Evolutionary conservation across 805 yeast species (phyloP).

Genomic region (Suhomyces faveliae): DNA sequence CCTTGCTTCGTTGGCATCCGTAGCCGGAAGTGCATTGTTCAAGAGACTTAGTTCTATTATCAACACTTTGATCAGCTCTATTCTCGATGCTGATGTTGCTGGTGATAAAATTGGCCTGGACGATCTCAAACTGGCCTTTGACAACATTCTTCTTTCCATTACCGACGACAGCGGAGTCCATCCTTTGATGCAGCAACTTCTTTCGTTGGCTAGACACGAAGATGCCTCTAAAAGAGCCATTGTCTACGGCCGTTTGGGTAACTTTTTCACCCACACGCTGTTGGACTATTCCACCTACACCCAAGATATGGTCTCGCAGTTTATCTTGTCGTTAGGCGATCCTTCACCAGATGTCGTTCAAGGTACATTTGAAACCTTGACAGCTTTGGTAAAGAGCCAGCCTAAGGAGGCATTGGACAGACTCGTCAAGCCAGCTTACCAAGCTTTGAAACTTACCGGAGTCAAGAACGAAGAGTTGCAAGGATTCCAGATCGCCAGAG

Average conservation of each 20-base stretch:
- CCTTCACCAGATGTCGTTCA: constrained; percentile 58
- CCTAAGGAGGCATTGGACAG: constrained; percentile 74
- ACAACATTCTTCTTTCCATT: constrained; percentile 68
- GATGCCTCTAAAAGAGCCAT: constrained; percentile 62
- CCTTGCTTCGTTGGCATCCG: constrained; percentile 80
- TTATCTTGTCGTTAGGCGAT: constrained; percentile 74
- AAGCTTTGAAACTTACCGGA: constrained; percentile 66
- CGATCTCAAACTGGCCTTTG: constrained; percentile 57
- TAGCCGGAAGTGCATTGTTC: constrained; percentile 81
- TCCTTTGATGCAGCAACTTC: constrained; percentile 77
- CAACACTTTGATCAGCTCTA: constrained; percentile 66
- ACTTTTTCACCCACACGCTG: constrained; percentile 62
- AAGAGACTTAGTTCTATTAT: constrained; percentile 71
- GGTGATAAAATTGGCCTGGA: constrained; percentile 38
- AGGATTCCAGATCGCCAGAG: constrained; percentile 74
- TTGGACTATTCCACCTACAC: constrained; percentile 73
- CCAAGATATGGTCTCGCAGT: constrained; percentile 69
- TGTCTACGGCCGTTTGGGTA: constrained; percentile 64
- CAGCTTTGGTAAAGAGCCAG: constrained; percentile 65
- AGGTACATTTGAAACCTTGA: constrained; percentile 63
- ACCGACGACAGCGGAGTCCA: constrained; percentile 78
- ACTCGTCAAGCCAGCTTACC: constrained; percentile 77
- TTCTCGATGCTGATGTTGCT: constrained; percentile 33
- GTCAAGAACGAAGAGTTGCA: constrained; percentile 61
- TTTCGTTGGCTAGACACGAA: constrained; percentile 75